A percentile compares a stretch with the other conserved stretches of the same genome.
phyloP scores from a whole-genome alignment of 768 basidiomycete species.

The Boletellus ananas region DNA sequence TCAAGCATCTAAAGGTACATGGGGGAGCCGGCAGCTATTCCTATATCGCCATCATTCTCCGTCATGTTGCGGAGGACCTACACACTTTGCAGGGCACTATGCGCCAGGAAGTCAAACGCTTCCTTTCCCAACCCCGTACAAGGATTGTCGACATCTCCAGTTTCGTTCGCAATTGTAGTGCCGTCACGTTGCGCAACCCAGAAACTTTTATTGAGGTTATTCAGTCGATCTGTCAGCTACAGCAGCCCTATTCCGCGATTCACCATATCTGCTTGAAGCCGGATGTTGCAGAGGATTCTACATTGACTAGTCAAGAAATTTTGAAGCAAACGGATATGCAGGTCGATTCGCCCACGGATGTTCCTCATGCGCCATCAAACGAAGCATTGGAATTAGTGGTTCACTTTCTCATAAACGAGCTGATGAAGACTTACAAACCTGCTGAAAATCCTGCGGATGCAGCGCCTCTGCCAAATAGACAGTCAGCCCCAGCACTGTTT shows the following conservation, averaged over 20 bases:
- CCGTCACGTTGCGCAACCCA: slow-evolving; percentile 80
- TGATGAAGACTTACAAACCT: slow-evolving; percentile 59
- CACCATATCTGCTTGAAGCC: slow-evolving; percentile 59
- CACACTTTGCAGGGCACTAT: slow-evolving; percentile 65
- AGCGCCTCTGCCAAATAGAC: slow-evolving; percentile 11
- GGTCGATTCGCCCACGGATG: slow-evolving; percentile 40
- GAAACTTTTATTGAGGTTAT: slow-evolving; percentile 71
- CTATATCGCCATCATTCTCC: slow-evolving; percentile 83
- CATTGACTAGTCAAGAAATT: slow-evolving; percentile 9
- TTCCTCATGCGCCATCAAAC: slow-evolving; percentile 25
- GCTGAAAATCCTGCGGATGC: slow-evolving; percentile 29
- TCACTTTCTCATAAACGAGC: slow-evolving; percentile 69
- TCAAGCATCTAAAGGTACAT: slow-evolving; percentile 59
- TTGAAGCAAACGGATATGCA: slow-evolving; percentile 51
- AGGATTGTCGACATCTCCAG: slow-evolving; percentile 63
- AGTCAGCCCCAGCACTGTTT: slow-evolving; percentile 1
- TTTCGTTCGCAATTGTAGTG: slow-evolving; percentile 73
- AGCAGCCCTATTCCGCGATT: slow-evolving; percentile 53
- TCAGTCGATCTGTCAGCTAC: slow-evolving; percentile 66
- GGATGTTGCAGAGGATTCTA: slow-evolving; percentile 22
- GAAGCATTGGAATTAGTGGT: slow-evolving; percentile 57
- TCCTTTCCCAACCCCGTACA: slow-evolving; percentile 70
- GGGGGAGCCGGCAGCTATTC: slow-evolving; percentile 68
- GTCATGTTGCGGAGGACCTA: slow-evolving; percentile 84
- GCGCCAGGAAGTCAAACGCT: slow-evolving; percentile 77